phyloP scores from a whole-genome alignment of 2,329 filamentous ascomycete genomes.

The Phyllosticta paracitricarpa region DNA sequence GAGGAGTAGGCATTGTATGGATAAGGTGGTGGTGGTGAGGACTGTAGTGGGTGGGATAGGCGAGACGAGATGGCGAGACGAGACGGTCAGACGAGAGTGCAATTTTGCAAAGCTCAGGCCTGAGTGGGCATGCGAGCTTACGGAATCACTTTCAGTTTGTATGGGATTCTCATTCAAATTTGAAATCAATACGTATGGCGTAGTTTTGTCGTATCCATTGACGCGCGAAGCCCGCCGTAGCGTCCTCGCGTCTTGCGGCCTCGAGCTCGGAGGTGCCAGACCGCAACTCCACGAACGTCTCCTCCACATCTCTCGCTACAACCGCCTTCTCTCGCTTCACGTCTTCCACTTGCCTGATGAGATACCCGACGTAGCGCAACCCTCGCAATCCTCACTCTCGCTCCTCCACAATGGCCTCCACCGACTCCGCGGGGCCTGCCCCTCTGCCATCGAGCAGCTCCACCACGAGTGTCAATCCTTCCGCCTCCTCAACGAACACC shows the following conservation, averaged over 20 bases:
- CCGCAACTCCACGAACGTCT: constrained; percentile 1
- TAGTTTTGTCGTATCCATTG: no score
- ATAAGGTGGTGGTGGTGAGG: no score
- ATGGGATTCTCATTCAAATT: no score
- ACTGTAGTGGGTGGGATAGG: no score
- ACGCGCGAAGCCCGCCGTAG: constrained; percentile 3
- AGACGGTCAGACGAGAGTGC: no score
- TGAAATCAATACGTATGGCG: no score
- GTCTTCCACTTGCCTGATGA: background rate
- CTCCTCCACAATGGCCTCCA: constrained; percentile 6
- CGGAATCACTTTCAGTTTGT: no score
- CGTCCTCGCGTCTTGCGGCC: background rate
- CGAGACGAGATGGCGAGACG: no score
- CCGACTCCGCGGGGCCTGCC: constrained; percentile 12
- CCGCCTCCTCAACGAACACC: constrained; percentile 39
- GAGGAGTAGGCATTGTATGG: no score
- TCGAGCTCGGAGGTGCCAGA: constrained; percentile 6
- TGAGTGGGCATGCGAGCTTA: no score
- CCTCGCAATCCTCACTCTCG: background rate
- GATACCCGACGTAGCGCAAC: background rate
- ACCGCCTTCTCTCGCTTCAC: background rate
- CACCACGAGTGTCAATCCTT: constrained; percentile 18
- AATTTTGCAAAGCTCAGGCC: no score
- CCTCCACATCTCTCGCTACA: background rate
- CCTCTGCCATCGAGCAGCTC: constrained; percentile 22